Conservation (phyloP, 1,139 yeast genomes). For the Yamadazyma aaseri region DNA sequence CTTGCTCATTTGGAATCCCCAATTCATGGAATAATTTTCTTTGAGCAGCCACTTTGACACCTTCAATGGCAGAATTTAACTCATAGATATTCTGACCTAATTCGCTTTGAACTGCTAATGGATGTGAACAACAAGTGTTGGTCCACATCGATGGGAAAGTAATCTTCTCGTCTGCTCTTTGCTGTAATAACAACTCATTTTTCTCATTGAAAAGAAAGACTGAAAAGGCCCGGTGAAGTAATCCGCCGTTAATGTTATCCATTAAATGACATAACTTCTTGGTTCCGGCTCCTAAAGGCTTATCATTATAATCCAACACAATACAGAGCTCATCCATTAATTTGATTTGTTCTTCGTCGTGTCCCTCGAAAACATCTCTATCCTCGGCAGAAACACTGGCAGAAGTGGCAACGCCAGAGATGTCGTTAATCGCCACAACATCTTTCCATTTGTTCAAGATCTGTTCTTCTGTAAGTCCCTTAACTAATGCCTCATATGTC, state of each 20-base stretch:
- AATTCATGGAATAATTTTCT: slow-evolving; percentile 90
- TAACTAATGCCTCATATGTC: slow-evolving; percentile 39
- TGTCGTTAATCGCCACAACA: slow-evolving; percentile 50
- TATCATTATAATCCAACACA: slow-evolving; percentile 83
- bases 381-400: slow-evolving; percentile 19
- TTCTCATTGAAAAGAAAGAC: slow-evolving; percentile 84
- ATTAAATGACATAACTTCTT: slow-evolving; percentile 90
- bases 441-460: slow-evolving; percentile 64
- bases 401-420: slow-evolving; percentile 45
- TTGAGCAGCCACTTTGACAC: slow-evolving; percentile 86
- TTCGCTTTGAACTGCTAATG: slow-evolving; percentile 80
- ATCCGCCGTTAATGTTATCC: slow-evolving; percentile 81
- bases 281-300: slow-evolving; percentile 89
- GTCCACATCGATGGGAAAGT: slow-evolving; percentile 98
- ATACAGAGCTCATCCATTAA: slow-evolving; percentile 97
- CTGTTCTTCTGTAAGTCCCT: slow-evolving; percentile 44
- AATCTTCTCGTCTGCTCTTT: slow-evolving; percentile 93
- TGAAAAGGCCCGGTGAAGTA: slow-evolving; percentile 92
- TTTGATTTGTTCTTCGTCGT: slow-evolving; percentile 89
- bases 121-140: slow-evolving; percentile 98
- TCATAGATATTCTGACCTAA: slow-evolving; percentile 36
- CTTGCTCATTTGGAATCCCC: slow-evolving; percentile 67
- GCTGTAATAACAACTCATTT: slow-evolving; percentile 78
- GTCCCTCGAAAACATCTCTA: slow-evolving; percentile 63
- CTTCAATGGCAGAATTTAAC: slow-evolving; percentile 55